phyloP scores from a whole-genome alignment of 768 basidiomycete genomes.

The Tephrocybe sp. region DNA sequence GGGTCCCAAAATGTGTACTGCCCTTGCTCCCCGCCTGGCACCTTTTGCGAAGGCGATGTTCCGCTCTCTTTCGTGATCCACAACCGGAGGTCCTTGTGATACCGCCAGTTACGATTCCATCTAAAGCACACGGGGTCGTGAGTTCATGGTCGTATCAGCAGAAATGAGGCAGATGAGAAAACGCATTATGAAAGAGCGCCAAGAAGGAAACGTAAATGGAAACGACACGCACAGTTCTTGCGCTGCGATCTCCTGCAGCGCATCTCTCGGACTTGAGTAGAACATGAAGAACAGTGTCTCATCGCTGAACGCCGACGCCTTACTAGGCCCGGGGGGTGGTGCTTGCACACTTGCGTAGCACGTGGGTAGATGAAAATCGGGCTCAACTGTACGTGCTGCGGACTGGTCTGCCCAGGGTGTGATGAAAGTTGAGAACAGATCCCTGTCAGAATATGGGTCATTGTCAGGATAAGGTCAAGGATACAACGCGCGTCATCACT shows the following conservation, averaged over 20 bases:
- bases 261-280: constrained; percentile 91
- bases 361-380: constrained; percentile 85
- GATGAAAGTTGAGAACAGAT: constrained; percentile 89
- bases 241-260: constrained; percentile 91
- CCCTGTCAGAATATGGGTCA: constrained; percentile 40
- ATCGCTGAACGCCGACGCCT: constrained; percentile 86
- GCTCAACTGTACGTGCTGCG: constrained; percentile 83
- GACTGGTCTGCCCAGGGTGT: constrained; percentile 96
- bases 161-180: background rate
- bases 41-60: constrained; percentile 72
- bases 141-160: constrained; percentile 1
- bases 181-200: background rate
- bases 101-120: constrained; percentile 94
- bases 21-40: constrained; percentile 81
- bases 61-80: constrained; percentile 89
- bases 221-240: constrained; percentile 81
- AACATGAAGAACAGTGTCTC: constrained; percentile 99
- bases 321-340: constrained; percentile 76
- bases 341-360: constrained; percentile 91
- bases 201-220: background rate
- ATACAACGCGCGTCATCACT: constrained; percentile 30
- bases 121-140: constrained; percentile 35
- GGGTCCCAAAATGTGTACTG: constrained; percentile 91
- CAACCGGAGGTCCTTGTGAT: constrained; percentile 87
- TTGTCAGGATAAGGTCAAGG: constrained; percentile 13